A percentile compares a stretch with the other conserved stretches of the same genome.
These are phyloP conservation scores for Plasmodium sp. DNA, from an alignment of 169 alveolate species.

Conservation along the genomic window DNA sequence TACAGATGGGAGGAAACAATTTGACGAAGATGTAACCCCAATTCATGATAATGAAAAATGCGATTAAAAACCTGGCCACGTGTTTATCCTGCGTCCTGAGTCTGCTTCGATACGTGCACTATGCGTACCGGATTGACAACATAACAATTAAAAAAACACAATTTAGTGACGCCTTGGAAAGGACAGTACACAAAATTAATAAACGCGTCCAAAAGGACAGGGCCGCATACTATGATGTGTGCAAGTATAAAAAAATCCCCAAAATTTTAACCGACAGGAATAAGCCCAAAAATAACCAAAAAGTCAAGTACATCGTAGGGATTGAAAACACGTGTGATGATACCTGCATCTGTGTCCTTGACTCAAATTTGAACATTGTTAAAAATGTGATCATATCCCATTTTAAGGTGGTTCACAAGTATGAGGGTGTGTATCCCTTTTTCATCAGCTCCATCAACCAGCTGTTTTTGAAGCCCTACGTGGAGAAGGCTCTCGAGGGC, in stretches of 20 bases:
- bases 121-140: slow-evolving; percentile 54
- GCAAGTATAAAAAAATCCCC: slow-evolving; percentile 63
- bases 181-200: slow-evolving; percentile 49
- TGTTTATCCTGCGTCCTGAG: slow-evolving; percentile 1
- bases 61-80: background rate
- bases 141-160: slow-evolving; percentile 8
- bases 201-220: slow-evolving; percentile 9
- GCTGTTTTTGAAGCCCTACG: slow-evolving; percentile 43
- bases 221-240: slow-evolving; percentile 8
- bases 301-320: slow-evolving; percentile 46
- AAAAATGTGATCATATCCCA: slow-evolving; percentile 58
- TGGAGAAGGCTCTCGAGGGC: slow-evolving; percentile 22
- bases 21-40: background rate
- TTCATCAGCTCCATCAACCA: slow-evolving; percentile 53
- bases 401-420: slow-evolving; percentile 57
- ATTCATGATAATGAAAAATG: slow-evolving; percentile 55
- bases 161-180: slow-evolving; percentile 45
- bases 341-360: slow-evolving; percentile 58
- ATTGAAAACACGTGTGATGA: slow-evolving; percentile 74
- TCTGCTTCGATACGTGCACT: background rate
- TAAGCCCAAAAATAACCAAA: slow-evolving; percentile 17
- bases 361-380: slow-evolving; percentile 39
- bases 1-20: slow-evolving; percentile 4
- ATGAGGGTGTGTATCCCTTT: slow-evolving; percentile 69
- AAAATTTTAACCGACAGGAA: slow-evolving; percentile 34